Evolutionary conservation across 208 protist genomes (phyloP).

Genomic region (Naegleria lovaniensis): DNA sequence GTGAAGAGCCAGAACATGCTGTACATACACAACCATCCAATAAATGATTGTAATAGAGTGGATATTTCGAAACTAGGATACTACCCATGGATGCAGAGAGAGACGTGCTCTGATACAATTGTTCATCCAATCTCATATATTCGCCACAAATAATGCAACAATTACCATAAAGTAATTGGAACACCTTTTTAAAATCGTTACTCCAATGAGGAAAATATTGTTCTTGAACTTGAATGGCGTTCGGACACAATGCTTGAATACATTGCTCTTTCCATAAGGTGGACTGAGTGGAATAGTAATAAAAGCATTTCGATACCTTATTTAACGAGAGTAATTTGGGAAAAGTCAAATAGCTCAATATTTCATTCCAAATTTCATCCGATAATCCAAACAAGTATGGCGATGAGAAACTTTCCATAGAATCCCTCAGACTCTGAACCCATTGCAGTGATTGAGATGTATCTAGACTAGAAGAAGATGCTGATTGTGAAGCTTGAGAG

Average conservation of each 20-base stretch:
- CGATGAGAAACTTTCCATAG: not conserved
- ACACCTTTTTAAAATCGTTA: not conserved
- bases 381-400: not conserved
- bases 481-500: not conserved
- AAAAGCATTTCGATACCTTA: not conserved
- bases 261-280: not conserved
- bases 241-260: not conserved
- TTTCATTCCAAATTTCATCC: not conserved
- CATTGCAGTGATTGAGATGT: no score
- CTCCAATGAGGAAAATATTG: not conserved
- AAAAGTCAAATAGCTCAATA: not conserved
- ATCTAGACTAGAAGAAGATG: no score
- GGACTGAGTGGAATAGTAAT: not conserved
- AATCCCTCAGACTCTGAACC: not conserved
- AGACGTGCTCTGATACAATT: not conserved
- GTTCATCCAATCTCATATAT: not conserved
- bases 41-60: not conserved
- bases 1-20: not conserved
- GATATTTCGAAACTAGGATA: not conserved
- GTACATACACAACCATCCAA: not conserved
- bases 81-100: not conserved
- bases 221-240: not conserved
- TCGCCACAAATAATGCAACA: not conserved
- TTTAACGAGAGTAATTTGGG: not conserved
- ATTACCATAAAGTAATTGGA: not conserved